Evolutionary conservation across 306 rosid species (phyloP), one percentile per base, ranked within the genome.

Genomic region (Fragaria ananassa): DNA sequence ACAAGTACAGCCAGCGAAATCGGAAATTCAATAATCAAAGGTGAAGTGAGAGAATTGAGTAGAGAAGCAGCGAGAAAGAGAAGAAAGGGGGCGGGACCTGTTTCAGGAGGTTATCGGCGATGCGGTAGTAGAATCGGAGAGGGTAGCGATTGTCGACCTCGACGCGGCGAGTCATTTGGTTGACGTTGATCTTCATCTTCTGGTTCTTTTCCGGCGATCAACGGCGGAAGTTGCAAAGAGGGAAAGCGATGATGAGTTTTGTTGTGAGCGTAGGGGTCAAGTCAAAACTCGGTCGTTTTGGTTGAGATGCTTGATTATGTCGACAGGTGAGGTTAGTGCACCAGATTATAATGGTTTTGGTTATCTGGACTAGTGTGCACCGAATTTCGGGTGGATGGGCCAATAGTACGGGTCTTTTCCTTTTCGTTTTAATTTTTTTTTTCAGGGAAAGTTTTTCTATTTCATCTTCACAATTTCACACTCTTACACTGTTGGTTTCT

Each of bases 31-130:
- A 18, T 21, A 11, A 29, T 57, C 8, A 45, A 60, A 60, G 63
- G 3, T 60, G 44, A 56, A 13, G 18, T 12, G 8, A 42, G 10
- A 42, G 18, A 31, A 11, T 9, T 46, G 27, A 75, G 8, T 7
- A 18, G 65, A 29, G 62, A 2, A 66, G 31, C 23, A 53, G 37
- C 57, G 34, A 18, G 50, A 37, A 21, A 35, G 17, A 17, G 60
- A 68, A 63, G 17, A 35, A 7, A 27, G 37, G 6, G 51, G 51
- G 14, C 9, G 62, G 41, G 25, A 92, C 99, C 99, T 96, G 98
- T 73, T 88, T 89, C 85, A 96, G 92, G 74, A 96, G 98, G 60
- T 86, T 91, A 84, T 92, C 97, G 60, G 99, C 98, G 76, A 96
- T 96, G 29, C 99, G 92, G 54, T 89, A 91, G 82, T 96, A 96